Percentiles rank a stretch among this genome's conserved stretches.
phyloP scores from a whole-genome alignment of 2,329 filamentous ascomycete species.

The Pestalotiopsis fici region DNA sequence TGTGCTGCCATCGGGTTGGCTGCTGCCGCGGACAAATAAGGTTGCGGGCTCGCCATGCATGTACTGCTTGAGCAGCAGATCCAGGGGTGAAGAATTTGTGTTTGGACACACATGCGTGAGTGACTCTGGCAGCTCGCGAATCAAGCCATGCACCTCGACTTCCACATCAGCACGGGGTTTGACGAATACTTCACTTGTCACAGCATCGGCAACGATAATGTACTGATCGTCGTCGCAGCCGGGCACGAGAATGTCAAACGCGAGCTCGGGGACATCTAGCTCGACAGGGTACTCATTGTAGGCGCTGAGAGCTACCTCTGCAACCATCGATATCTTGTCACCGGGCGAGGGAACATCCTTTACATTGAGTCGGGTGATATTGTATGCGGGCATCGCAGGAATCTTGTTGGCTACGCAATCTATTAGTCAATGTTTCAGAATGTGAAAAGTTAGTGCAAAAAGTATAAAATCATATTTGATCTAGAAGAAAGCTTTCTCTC shows the following conservation, averaged over 20 bases:
- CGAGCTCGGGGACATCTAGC: slow-evolving; percentile 75
- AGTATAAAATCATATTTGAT: slow-evolving; percentile 14
- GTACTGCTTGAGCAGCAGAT: slow-evolving; percentile 78
- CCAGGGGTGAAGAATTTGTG: slow-evolving; percentile 78
- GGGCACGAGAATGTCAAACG: slow-evolving; percentile 82
- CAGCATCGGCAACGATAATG: slow-evolving; percentile 78
- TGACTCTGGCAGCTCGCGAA: slow-evolving; percentile 72
- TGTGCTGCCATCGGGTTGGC: slow-evolving; percentile 64
- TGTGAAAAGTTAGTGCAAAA: slow-evolving; percentile 5
- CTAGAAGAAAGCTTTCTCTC: slow-evolving; percentile 53
- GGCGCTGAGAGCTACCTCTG: slow-evolving; percentile 73
- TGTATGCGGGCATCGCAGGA: slow-evolving; percentile 77
- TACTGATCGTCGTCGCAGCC: slow-evolving; percentile 75
- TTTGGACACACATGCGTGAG: slow-evolving; percentile 76
- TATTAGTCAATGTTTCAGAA: slow-evolving; percentile 32
- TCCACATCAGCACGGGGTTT: slow-evolving; percentile 67
- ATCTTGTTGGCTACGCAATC: slow-evolving; percentile 63
- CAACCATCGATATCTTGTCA: slow-evolving; percentile 69
- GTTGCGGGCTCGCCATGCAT: slow-evolving; percentile 78
- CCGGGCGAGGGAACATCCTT: slow-evolving; percentile 63
- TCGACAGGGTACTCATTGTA: slow-evolving; percentile 79
- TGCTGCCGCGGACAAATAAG: slow-evolving; percentile 80
- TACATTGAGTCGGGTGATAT: slow-evolving; percentile 79
- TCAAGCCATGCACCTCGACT: slow-evolving; percentile 70
- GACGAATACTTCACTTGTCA: slow-evolving; percentile 67